Conservation (phyloP, 2,329 filamentous ascomycete genomes). For the Pezicula radicicola region DNA sequence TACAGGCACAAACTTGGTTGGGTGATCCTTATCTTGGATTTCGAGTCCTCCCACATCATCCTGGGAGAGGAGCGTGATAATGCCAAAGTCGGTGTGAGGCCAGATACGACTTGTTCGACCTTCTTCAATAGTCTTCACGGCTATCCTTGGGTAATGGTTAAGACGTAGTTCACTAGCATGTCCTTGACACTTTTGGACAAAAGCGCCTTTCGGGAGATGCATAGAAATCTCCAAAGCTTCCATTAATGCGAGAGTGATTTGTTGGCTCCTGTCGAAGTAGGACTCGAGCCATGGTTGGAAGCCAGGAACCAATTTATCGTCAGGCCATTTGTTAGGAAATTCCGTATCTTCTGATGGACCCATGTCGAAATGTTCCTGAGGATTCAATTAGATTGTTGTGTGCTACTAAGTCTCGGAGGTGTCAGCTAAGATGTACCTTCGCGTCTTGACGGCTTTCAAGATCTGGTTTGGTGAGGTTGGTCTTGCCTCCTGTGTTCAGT, state of each 20-base stretch:
- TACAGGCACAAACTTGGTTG: constrained; percentile 34
- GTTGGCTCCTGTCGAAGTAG: constrained; percentile 1
- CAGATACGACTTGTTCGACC: constrained; percentile 40
- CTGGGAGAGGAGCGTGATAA: constrained; percentile 46
- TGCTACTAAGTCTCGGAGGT: not conserved
- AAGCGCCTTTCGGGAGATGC: not conserved
- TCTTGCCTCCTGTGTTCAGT: not conserved
- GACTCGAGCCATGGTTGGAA: constrained; percentile 1
- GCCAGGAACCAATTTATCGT: not conserved
- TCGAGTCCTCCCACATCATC: constrained; percentile 45
- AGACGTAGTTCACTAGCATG: constrained; percentile 1
- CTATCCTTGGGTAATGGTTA: constrained; percentile 1
- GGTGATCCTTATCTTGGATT: constrained; percentile 36
- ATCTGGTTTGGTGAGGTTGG: not conserved
- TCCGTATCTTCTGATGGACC: constrained; percentile 1
- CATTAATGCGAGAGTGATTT: constrained; percentile 2
- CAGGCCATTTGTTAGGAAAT: constrained; percentile 1
- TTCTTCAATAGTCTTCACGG: constrained; percentile 26
- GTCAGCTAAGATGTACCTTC: not conserved
- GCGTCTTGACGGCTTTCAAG: not conserved
- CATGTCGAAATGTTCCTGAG: constrained; percentile 1
- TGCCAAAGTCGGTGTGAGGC: constrained; percentile 47
- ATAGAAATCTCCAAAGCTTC: constrained; percentile 1
- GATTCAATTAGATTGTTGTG: not conserved
- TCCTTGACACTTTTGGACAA: constrained; percentile 1